phyloP scores from a whole-genome alignment of 2,329 filamentous ascomycete species.

The Rhytidhysteron rufulum region DNA sequence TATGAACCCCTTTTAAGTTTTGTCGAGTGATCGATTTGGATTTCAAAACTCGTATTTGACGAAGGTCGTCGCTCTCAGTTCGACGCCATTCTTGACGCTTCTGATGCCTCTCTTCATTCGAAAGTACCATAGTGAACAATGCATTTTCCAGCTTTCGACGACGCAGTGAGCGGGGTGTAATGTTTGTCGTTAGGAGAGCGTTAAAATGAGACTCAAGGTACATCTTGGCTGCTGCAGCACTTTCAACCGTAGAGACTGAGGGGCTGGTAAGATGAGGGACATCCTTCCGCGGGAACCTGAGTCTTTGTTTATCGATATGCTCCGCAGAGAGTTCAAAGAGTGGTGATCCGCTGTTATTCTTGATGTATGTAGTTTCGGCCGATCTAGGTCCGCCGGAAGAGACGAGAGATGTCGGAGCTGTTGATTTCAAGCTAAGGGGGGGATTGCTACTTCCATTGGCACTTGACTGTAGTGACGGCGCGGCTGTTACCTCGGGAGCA shows the following conservation, averaged over 20 bases:
- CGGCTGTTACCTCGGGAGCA: slow-evolving; percentile 14
- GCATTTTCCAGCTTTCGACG: slow-evolving; percentile 60
- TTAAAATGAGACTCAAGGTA: slow-evolving; percentile 84
- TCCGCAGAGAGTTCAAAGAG: slow-evolving; percentile 12
- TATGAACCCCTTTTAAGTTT: slow-evolving; percentile 47
- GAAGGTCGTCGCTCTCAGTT: slow-evolving; percentile 70
- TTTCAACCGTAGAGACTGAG: slow-evolving; percentile 66
- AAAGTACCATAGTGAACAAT: slow-evolving; percentile 56
- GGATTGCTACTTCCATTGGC: slow-evolving; percentile 23
- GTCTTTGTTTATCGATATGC: slow-evolving; percentile 17
- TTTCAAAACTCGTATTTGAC: slow-evolving; percentile 68
- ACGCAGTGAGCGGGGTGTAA: slow-evolving; percentile 59
- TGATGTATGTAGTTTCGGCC: slow-evolving; percentile 22
- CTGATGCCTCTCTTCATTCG: slow-evolving; percentile 52
- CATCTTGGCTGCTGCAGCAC: slow-evolving; percentile 74
- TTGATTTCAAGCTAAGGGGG: slow-evolving; percentile 24
- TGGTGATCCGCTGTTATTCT: slow-evolving; percentile 13
- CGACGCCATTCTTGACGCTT: slow-evolving; percentile 58
- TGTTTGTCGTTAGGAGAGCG: slow-evolving; percentile 53
- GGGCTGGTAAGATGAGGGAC: slow-evolving; percentile 27
- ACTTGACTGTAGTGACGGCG: slow-evolving; percentile 24
- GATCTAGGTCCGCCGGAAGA: slow-evolving; percentile 29
- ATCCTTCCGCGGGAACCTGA: slow-evolving; percentile 32
- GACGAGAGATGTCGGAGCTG: slow-evolving; percentile 31
- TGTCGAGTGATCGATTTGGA: slow-evolving; percentile 52